Conservation (phyloP, 176 grass and related monocot species). For the Poa annua region DNA sequence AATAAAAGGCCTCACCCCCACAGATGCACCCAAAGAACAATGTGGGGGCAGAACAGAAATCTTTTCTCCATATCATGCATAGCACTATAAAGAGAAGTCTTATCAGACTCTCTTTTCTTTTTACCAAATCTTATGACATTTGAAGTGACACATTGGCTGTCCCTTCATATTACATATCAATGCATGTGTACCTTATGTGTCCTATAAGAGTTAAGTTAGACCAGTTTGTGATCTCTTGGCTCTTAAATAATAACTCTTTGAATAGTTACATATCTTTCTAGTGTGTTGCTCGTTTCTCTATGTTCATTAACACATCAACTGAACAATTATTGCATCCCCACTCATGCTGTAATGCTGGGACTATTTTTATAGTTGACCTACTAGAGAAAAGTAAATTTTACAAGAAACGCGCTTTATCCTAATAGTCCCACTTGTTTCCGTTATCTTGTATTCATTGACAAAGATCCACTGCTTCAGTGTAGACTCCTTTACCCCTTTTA, state of each 20-base stretch:
- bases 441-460: conserved; percentile 39
- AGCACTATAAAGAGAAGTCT: conserved; percentile 46
- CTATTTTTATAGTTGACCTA: conserved; percentile 86
- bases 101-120: conserved; percentile 29
- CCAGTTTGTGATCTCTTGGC: neutral
- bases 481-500: neutral
- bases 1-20: conserved; percentile 23
- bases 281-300: conserved; percentile 9
- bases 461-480: conserved; percentile 30
- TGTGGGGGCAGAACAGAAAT: conserved; percentile 40
- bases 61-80: conserved; percentile 26
- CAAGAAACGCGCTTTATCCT: conserved; percentile 49
- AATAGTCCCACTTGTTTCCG: conserved; percentile 55
- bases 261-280: conserved; percentile 29
- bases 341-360: conserved; percentile 65
- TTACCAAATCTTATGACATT: conserved; percentile 35
- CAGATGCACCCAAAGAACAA: conserved; percentile 17
- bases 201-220: conserved; percentile 35
- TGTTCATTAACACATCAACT: conserved; percentile 47
- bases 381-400: conserved; percentile 67
- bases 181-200: conserved; percentile 28
- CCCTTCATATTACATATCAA: conserved; percentile 42
- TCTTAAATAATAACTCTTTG: conserved; percentile 19
- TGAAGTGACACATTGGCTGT: conserved; percentile 27
- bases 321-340: conserved; percentile 59